These are phyloP conservation scores for Beauveria medogensis DNA, from an alignment of 2,329 filamentous ascomycete genomes.

Conservation along the genomic window DNA sequence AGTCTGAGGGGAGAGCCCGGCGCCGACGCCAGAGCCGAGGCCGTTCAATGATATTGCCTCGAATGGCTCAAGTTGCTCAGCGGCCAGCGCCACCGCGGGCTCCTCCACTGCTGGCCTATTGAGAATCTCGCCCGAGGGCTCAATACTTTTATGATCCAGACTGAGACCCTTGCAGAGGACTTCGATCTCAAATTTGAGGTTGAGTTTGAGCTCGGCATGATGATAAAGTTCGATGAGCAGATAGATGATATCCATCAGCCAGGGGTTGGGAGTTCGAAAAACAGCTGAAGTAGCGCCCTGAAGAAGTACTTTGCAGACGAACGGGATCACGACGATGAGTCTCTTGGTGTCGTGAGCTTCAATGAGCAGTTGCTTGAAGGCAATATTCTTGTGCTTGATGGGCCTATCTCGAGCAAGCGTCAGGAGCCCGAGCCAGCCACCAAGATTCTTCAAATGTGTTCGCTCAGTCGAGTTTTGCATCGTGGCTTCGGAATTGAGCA, in stretches of 20 bases:
- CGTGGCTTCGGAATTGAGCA: conserved; percentile 85
- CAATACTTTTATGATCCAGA: conserved; percentile 86
- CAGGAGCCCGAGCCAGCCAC: conserved; percentile 84
- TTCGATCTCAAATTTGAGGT: conserved; percentile 97
- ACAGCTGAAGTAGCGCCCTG: conserved; percentile 80
- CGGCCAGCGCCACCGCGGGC: conserved; percentile 48
- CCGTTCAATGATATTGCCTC: conserved; percentile 74
- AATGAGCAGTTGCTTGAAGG: conserved; percentile 89
- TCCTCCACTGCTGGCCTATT: conserved; percentile 62
- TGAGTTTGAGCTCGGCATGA: conserved; percentile 85
- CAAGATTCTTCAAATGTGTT: conserved; percentile 85
- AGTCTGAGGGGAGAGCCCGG: conserved; percentile 67
- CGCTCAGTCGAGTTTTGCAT: conserved; percentile 79
- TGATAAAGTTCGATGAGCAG: conserved; percentile 91
- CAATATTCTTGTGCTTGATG: conserved; percentile 93
- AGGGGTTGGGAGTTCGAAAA: conserved; percentile 92
- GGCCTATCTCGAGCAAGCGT: conserved; percentile 91
- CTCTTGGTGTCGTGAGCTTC: conserved; percentile 92
- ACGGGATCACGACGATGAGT: conserved; percentile 86
- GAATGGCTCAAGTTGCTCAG: conserved; percentile 70
- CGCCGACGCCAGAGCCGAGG: conserved; percentile 58
- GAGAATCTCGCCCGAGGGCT: conserved; percentile 78
- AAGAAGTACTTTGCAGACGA: conserved; percentile 90
- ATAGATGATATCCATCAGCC: conserved; percentile 93
- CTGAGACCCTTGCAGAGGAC: conserved; percentile 88